Conservation (phyloP, 2,329 filamentous ascomycete species). For the Hyphodiscus sp. region DNA sequence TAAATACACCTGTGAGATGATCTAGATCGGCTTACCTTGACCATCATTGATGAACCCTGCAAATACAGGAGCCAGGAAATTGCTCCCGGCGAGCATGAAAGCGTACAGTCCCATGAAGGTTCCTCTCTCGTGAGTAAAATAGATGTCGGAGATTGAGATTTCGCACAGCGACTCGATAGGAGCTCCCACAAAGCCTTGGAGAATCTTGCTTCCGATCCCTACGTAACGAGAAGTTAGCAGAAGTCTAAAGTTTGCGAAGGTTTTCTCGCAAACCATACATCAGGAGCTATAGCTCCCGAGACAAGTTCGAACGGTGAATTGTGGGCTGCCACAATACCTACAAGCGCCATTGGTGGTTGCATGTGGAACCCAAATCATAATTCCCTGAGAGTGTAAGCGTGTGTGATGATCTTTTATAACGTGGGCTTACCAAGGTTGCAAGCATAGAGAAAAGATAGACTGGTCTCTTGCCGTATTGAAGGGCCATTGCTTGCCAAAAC, state of each 20-base stretch:
- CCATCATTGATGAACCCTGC: constrained; percentile 44
- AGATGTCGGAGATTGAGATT: constrained; percentile 32
- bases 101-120: constrained; percentile 38
- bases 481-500: constrained; percentile 46
- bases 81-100: constrained; percentile 37
- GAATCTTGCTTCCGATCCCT: constrained; percentile 25
- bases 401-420: not conserved
- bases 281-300: too few species aligned
- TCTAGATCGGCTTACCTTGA: constrained; percentile 23
- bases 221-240: too few species aligned
- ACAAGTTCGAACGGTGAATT: too few species aligned
- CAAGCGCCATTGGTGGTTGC: constrained; percentile 32
- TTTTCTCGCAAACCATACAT: too few species aligned
- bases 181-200: constrained; percentile 24
- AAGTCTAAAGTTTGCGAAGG: too few species aligned
- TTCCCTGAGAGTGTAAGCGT: constrained; percentile 16
- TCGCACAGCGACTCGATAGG: constrained; percentile 29
- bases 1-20: too few species aligned
- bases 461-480: constrained; percentile 39
- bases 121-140: constrained; percentile 39
- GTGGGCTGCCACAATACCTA: too few species aligned
- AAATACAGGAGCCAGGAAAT: constrained; percentile 41
- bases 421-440: constrained; percentile 24
- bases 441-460: constrained; percentile 25
- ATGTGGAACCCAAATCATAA: constrained; percentile 33